Evolutionary conservation across 2,329 filamentous ascomycete species (phyloP).

Genomic region (Aureobasidium sp.): DNA sequence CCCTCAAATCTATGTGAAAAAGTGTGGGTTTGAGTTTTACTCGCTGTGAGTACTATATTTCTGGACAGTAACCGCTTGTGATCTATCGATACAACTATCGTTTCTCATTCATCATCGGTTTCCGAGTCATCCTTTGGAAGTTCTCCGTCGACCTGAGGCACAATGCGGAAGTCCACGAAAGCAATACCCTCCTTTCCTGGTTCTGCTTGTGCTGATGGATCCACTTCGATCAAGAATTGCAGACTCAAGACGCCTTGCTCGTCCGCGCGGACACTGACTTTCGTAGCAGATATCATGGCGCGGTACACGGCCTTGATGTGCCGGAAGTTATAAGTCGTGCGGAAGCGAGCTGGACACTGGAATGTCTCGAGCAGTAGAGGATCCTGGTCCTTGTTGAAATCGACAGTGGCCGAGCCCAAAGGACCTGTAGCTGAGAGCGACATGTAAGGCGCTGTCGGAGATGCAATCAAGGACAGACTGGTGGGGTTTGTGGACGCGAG

Average conservation of each 20-base stretch:
- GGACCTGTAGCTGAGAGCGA: conserved; percentile 59
- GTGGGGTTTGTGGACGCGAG: conserved; percentile 58
- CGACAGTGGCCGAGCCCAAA: conserved; percentile 52
- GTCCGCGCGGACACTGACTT: conserved; percentile 86
- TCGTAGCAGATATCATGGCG: conserved; percentile 88
- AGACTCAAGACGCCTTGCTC: conserved; percentile 82
- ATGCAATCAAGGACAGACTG: conserved; percentile 42
- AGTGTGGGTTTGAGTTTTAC: background rate
- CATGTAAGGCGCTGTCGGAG: conserved; percentile 51
- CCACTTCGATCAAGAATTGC: conserved; percentile 92
- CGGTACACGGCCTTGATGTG: conserved; percentile 77
- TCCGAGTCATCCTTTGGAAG: conserved; percentile 20
- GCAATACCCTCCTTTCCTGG: conserved; percentile 39
- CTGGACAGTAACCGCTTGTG: background rate
- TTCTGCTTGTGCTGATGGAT: conserved; percentile 29
- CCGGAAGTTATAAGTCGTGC: conserved; percentile 76
- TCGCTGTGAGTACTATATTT: background rate
- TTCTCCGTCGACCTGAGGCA: conserved; percentile 59
- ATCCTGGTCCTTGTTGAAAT: conserved; percentile 37
- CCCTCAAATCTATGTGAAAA: background rate
- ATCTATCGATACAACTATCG: background rate
- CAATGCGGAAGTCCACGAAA: conserved; percentile 77
- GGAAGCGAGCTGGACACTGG: conserved; percentile 48
- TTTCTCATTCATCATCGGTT: background rate
- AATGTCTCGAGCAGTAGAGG: conserved; percentile 62